Base-by-base conservation (phyloP, 2,329 filamentous ascomycete species). In the Xylariomycetidae sp. region DNA sequence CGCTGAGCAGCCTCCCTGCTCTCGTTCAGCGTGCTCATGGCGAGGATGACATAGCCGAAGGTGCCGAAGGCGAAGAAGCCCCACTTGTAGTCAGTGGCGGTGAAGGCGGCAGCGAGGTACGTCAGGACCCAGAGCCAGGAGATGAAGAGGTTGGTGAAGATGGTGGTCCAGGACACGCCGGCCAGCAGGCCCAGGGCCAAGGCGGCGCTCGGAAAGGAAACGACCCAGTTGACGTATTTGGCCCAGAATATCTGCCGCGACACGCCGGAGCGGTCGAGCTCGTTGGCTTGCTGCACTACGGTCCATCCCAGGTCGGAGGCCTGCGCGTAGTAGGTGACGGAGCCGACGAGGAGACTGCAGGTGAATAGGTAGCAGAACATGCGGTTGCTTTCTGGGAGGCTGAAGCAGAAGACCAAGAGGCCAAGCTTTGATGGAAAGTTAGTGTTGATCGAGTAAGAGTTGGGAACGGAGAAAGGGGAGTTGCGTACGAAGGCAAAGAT, bases 311-410 rank as follows among this genome's bases (percentile, higher is more conserved):
- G 58, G 41, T 72, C 62, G 8, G 69, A 67, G 4, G 69, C 71
- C 54, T 63, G 61, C 36, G 69, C 57, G 38, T 58, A 75, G 58
- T 74, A 74, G 31, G 61, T 50, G 36, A 70, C 55, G n/a, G 62
- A 42, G 31, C 67, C 69, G 30, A 63, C 59, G 7, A 74, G 54
- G 25, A 66, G 57, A 17, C 59, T 60, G 30, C 70, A 54, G 44
- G 54, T 59, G 46, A 70, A 68, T 40, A 72, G 56, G 54, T 74
- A 72, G 56, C 74, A 68, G 57, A 74, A 74, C 41, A 74, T 62
- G 38, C 60, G 61, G 43, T 74, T 67, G 28, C 63, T 63, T 30
- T 59, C 48, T 23, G 52, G 58, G 15, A 67, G 57, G 12, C 54
- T 52, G 47, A 66, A 59, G 38, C 58, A 59, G n/a, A 66, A 49